A percentile compares a stretch with the other conserved stretches of the same genome.
Conservation (phyloP, 2,329 filamentous ascomycete genomes). For the Ophiostoma sp. region DNA sequence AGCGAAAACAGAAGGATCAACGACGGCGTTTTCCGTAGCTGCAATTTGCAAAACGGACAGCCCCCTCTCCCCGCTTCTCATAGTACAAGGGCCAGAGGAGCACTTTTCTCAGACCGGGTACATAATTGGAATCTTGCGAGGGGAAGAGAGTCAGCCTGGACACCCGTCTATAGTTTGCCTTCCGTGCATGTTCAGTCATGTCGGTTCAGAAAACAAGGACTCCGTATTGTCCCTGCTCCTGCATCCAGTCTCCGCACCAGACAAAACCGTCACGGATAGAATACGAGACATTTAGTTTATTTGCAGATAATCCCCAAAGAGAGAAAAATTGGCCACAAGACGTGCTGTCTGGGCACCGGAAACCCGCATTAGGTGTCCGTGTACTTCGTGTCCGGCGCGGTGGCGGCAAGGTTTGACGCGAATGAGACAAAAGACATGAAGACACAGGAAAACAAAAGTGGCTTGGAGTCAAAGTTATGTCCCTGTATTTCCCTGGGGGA, state of each 20-base stretch:
- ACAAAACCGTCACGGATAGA: not conserved
- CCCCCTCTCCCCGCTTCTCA: not conserved
- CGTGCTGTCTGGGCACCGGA: not conserved
- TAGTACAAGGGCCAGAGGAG: not conserved
- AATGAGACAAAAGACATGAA: not conserved
- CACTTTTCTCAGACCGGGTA: not conserved
- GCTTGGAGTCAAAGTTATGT: not conserved
- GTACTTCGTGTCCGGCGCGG: not conserved
- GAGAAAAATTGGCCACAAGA: not conserved
- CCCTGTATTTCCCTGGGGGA: not conserved
- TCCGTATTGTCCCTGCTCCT: not conserved
- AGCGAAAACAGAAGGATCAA: not conserved
- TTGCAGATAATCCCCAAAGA: not conserved
- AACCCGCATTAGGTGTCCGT: not conserved
- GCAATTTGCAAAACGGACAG: not conserved
- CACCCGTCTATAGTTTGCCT: not conserved
- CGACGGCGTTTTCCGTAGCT: not conserved
- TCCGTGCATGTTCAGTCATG: not conserved
- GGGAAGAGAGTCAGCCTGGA: not conserved
- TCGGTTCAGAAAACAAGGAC: too few species aligned
- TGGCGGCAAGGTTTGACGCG: not conserved
- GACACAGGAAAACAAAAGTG: not conserved
- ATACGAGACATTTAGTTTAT: not conserved
- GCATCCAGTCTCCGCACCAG: not conserved
- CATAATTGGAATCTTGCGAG: not conserved